Base-by-base conservation (phyloP, 805 yeast species). In the Candida boleticola region DNA sequence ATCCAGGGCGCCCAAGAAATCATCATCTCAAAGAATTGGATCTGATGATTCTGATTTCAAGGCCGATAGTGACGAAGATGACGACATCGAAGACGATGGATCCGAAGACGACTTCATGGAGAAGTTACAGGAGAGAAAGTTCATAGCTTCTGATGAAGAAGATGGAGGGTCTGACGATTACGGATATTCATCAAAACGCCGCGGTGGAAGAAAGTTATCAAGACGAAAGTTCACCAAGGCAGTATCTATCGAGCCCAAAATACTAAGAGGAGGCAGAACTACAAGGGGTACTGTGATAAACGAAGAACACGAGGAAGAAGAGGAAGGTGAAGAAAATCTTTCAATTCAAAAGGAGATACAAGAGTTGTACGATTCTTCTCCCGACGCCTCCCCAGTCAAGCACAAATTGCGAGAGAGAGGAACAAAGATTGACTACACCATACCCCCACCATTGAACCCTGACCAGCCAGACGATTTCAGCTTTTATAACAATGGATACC, bases 401-500 rank as follows among this genome's bases (percentile, higher is more conserved):
- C 74, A 68, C 45, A 69, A 69, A 48, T 61, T 72, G 36, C 59
- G 74, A 39, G 74, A 66, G 47, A 80, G 89, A 43, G 64, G 60
- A 14, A 81, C 82, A 37, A 60, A 58, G 21, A 81, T 90, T 9
- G 85, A 89, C 55, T 89, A 89, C 58, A 77, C 83, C 11, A 71
- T 89, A 7, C 92, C 96, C 0, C 96, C 96, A 1, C 96, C 96
- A 3, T 68, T 87, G 3, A 32, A 41, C 53, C 26, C 64, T 45
- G 19, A 51, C 39, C 36, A 31, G 36, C 43, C 35, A n/a, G 36
- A 29, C n/a, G 39, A 27, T 11, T 36, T 14, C 17, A n/a, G 19
- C 9, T 6, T 13, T 10, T 33, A 33, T 20, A 16, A 16, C 5
- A 33, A 33, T 21, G 26, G 27, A 11, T 34, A 48, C 16, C 40